A percentile compares a stretch with the other conserved stretches of the same genome.
phyloP scores from a whole-genome alignment of 768 basidiomycete species.

The Termitomyces sp. region DNA sequence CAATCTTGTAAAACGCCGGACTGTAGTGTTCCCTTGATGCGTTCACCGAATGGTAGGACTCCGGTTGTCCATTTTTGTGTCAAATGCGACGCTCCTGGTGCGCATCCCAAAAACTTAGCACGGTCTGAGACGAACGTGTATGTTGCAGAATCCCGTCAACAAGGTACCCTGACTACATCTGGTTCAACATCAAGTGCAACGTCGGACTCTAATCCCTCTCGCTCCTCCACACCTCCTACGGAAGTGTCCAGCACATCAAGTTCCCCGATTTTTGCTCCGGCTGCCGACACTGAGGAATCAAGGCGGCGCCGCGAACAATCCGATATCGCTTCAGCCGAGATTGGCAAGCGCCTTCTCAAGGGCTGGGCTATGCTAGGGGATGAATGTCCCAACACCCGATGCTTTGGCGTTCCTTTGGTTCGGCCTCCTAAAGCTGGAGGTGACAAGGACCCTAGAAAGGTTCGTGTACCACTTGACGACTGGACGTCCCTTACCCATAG shows the following conservation, averaged over 20 bases:
- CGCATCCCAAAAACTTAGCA: background rate
- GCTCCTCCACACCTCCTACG: constrained; percentile 75
- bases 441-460: constrained; percentile 65
- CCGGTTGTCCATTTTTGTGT: constrained; percentile 56
- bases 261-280: constrained; percentile 61
- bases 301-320: constrained; percentile 75
- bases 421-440: constrained; percentile 64
- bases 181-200: constrained; percentile 36
- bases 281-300: constrained; percentile 63
- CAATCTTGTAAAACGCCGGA: constrained; percentile 49
- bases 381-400: constrained; percentile 66
- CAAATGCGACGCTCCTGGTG: constrained; percentile 44
- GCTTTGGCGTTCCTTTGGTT: constrained; percentile 83
- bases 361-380: constrained; percentile 92
- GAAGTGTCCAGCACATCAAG: constrained; percentile 60
- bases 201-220: constrained; percentile 50
- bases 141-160: constrained; percentile 7
- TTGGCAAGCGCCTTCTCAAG: constrained; percentile 71
- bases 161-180: constrained; percentile 13
- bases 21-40: constrained; percentile 70
- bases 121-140: background rate
- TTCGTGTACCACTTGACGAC: constrained; percentile 20
- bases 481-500: background rate
- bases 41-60: constrained; percentile 52
- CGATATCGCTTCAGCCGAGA: constrained; percentile 74